phyloP scores from a whole-genome alignment of 1,284 basidiomycete genomes.

The Rugosomyces carneus region DNA sequence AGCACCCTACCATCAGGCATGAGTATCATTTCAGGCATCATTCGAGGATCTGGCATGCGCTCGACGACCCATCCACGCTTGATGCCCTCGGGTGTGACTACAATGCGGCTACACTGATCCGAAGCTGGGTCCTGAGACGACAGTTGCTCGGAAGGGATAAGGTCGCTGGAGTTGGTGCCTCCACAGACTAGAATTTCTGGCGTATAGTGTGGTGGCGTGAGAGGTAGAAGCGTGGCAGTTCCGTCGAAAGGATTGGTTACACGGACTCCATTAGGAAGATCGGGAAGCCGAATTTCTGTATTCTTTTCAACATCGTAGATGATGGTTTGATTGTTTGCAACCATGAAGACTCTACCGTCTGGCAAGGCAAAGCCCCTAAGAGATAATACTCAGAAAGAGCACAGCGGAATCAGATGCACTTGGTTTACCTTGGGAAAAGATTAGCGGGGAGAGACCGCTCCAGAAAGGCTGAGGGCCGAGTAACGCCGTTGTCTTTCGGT shows the following conservation, averaged over 20 bases:
- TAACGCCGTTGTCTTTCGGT: slow-evolving; percentile 39
- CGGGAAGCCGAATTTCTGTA: slow-evolving; percentile 23
- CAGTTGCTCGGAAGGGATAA: slow-evolving; percentile 22
- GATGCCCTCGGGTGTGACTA: slow-evolving; percentile 31
- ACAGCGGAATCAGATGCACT: slow-evolving; percentile 12
- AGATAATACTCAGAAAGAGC: slow-evolving; percentile 28
- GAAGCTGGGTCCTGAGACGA: slow-evolving; percentile 36
- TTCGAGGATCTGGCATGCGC: slow-evolving; percentile 30
- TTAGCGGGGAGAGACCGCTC: slow-evolving; percentile 36
- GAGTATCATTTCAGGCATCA: slow-evolving; percentile 45
- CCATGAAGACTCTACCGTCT: slow-evolving; percentile 9
- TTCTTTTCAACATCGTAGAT: slow-evolving; percentile 40
- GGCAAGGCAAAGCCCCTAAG: slow-evolving; percentile 10
- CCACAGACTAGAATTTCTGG: slow-evolving; percentile 29
- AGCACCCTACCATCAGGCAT: slow-evolving; percentile 48
- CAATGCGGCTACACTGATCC: slow-evolving; percentile 31
- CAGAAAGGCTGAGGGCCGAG: slow-evolving; percentile 42
- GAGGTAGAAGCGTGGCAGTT: slow-evolving; percentile 9
- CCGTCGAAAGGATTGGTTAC: slow-evolving; percentile 12
- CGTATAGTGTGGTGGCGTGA: slow-evolving; percentile 4
- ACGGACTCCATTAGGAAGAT: slow-evolving; percentile 2
- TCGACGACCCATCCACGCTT: slow-evolving; percentile 33
- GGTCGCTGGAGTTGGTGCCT: slow-evolving; percentile 29
- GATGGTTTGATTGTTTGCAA: slow-evolving; percentile 23
- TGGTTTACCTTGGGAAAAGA: slow-evolving; percentile 33